Evolutionary conservation across 495 filamentous ascomycete genomes (phyloP), one percentile per base, ranked within the genome.

Genomic region (Thozetella sp.): DNA sequence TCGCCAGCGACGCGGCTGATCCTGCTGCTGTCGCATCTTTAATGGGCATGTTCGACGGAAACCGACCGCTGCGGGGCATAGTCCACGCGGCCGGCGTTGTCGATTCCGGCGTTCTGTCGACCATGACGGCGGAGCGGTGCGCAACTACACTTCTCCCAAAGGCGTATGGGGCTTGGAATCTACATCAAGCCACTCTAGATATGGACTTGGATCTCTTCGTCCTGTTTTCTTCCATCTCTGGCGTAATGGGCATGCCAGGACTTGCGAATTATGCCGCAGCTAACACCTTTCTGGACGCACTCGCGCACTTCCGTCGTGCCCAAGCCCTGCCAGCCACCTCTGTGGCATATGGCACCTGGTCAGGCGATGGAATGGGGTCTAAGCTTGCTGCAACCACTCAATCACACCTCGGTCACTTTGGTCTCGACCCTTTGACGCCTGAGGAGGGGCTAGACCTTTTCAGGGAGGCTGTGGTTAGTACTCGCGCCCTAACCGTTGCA

Each of bases 201-300:
- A 61, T 64, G 34, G 60, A 55, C 53, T 67, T 86, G 1, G 84
- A 86, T 60, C 84, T 87, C 68, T 86, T 87, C 63, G 62, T 85
- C 45, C 69, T 73, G 20, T 70, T 85, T 12, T 82, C 80, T 27
- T 86, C 84, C 9, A 64, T 82, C 0, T 67, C 78, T 6, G 81
- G 75, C 19, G 63, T 78, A 1, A 62, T 84, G 22, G 84, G 84
- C 3, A 76, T 67, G 54, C 60, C 66, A 13, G 75, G 76, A 0
- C 83, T 86, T 64, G 71, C 76, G 19, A 80, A 80, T 22, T 86
- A 86, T 58, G 72, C 80, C 12, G 80, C 82, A 4, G 80, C 76
- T n/a, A 84, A 83, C 62, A 74, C 77, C 11, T 86, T 79, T 61
- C 65, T 81, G 2, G 81, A 78, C 37, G 72, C 67, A 1, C 64